These are phyloP conservation scores for Nothophaeocryptopus gaeumannii DNA, from an alignment of 2,329 filamentous ascomycete species.

Conservation along the genomic window DNA sequence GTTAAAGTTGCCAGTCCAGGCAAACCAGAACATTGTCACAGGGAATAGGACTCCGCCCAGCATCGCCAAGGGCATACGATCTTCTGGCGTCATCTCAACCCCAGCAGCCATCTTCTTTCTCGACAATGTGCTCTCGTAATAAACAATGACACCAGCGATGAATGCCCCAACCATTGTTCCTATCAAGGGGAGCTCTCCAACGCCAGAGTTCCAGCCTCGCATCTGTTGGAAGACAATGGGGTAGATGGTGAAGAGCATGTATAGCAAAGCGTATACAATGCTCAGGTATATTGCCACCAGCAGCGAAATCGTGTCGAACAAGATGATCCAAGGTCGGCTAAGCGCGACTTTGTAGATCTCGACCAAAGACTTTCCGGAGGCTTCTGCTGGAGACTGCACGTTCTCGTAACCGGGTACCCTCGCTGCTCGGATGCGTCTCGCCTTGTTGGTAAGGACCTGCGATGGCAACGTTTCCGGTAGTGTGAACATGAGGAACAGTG, in stretches of 20 bases:
- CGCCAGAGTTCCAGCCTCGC: slow-evolving; percentile 55
- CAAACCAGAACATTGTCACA: slow-evolving; percentile 35
- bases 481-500: slow-evolving; percentile 46
- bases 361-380: slow-evolving; percentile 42
- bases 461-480: slow-evolving; percentile 57
- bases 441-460: slow-evolving; percentile 53
- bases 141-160: slow-evolving; percentile 44
- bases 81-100: slow-evolving; percentile 41
- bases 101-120: slow-evolving; percentile 40
- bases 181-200: slow-evolving; percentile 52
- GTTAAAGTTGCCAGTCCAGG: slow-evolving; percentile 39
- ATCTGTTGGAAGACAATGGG: slow-evolving; percentile 49
- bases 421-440: slow-evolving; percentile 47
- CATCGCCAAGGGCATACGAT: slow-evolving; percentile 36
- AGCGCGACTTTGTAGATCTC: slow-evolving; percentile 52
- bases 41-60: slow-evolving; percentile 34
- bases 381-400: slow-evolving; percentile 51
- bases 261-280: slow-evolving; percentile 53
- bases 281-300: slow-evolving; percentile 53
- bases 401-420: slow-evolving; percentile 54
- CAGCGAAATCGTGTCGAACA: slow-evolving; percentile 55
- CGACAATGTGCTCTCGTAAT: slow-evolving; percentile 41
- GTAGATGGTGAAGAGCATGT: slow-evolving; percentile 58
- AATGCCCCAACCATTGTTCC: slow-evolving; percentile 50
- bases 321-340: slow-evolving; percentile 53